Evolutionary conservation across 768 basidiomycete species (phyloP), one percentile per base, ranked within the genome.

Genomic region (Lanmaoa rubissima): DNA sequence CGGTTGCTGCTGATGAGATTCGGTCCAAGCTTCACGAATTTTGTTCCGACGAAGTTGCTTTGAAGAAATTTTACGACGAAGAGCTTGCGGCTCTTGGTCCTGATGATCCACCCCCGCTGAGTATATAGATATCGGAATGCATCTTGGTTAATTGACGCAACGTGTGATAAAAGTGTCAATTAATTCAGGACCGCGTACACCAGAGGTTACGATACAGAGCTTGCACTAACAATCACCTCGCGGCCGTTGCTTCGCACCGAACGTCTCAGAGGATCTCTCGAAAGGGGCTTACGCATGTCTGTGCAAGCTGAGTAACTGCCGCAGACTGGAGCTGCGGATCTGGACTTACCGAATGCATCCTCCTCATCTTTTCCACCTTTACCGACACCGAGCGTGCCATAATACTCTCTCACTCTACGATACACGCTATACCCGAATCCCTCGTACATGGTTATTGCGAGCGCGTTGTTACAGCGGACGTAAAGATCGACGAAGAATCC

Each of bases 401-500:
- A 94, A 75, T 94, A 99, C 71, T 94, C 93, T 58, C 86, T 81
- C 48, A 99, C 95, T 59, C 93, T 75, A 28, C 94, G 78, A 73
- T 89, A 98, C 13, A 98, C 93, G 66, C 89, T 92, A 65, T 99
- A 99, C 12, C 92, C 95, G 68, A 98, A 76, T 40, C 85, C 81
- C 69, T 98, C 93, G 67, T 98, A 98, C 88, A 99, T 89, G 19
- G 76, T 79, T 57, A 96, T 91, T 19, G 96, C 97, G 21, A 93
- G 78, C 3, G 73, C 64, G 63, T 96, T 97, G 57, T 86, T 86
- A 65, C 91, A 94, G 50, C 97, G 85, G 54, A 98, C 96, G 69
- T 94, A 98, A 21, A 99, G 82, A 73, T 98, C 97, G 47, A 98
- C 94, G 66, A 96, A 98, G 80, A 84, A 90, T 4, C 87, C 91